Evolutionary conservation across 1,284 basidiomycete species (phyloP).

Genomic region (Somion occarium): DNA sequence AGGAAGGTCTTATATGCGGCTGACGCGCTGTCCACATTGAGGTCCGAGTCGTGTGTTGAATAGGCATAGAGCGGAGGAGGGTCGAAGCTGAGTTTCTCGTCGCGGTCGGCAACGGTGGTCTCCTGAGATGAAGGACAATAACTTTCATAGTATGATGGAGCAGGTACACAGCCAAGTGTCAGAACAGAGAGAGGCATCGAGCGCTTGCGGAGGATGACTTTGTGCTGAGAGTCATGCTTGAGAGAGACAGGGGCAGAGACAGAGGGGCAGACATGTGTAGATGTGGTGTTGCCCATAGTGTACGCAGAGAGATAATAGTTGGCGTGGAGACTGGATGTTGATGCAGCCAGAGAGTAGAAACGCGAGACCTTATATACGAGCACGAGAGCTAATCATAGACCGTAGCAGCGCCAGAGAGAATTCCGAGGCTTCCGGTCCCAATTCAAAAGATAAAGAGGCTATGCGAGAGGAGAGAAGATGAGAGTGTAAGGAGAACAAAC

Average conservation of each 20-base stretch:
- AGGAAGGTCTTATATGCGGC: slow-evolving; percentile 33
- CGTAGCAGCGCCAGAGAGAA: background rate
- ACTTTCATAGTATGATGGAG: slow-evolving; percentile 14
- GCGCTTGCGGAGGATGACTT: slow-evolving; percentile 19
- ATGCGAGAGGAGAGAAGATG: background rate
- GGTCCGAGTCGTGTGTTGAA: slow-evolving; percentile 24
- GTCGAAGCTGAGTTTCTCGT: slow-evolving; percentile 24
- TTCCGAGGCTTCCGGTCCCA: background rate
- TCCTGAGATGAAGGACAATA: slow-evolving; percentile 15
- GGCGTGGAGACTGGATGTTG: background rate
- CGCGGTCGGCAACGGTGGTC: slow-evolving; percentile 17
- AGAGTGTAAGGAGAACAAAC: background rate
- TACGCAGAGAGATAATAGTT: background rate
- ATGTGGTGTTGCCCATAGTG: slow-evolving; percentile 7
- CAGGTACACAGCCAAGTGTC: slow-evolving; percentile 25
- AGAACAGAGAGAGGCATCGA: slow-evolving; percentile 22
- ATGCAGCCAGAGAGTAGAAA: background rate
- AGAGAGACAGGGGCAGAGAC: background rate
- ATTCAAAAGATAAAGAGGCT: background rate
- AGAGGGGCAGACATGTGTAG: background rate
- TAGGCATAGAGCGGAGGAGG: slow-evolving; percentile 27
- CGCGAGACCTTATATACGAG: slow-evolving; percentile 1
- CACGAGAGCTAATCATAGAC: background rate
- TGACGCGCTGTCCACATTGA: slow-evolving; percentile 22
- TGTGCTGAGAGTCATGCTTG: background rate